Conservation (phyloP, 495 filamentous ascomycete genomes). For the Astrocystis sublimbata region DNA sequence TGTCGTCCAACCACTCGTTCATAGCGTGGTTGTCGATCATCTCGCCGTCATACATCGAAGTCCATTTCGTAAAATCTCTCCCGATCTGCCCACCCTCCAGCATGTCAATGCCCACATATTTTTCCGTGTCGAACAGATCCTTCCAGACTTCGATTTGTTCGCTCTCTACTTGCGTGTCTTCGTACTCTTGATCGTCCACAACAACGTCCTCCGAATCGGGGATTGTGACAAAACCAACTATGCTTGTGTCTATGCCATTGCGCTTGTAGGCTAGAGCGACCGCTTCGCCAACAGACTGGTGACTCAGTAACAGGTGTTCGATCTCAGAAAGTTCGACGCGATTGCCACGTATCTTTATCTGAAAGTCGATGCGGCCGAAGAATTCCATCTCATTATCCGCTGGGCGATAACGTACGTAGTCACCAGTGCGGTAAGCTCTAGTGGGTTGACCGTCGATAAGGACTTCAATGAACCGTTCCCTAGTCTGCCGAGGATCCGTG, state of each 20-base stretch:
- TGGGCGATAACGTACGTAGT: neutral
- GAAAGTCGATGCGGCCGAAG: slow-evolving; percentile 25
- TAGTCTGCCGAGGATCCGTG: neutral
- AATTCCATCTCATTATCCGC: neutral
- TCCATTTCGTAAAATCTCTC: slow-evolving; percentile 17
- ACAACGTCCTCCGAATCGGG: neutral
- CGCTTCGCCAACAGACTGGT: neutral
- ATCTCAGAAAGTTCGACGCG: slow-evolving; percentile 32
- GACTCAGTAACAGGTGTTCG: slow-evolving; percentile 8
- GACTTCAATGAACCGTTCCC: neutral
- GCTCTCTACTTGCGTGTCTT: neutral
- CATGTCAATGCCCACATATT: slow-evolving; percentile 3
- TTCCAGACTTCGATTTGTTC: neutral
- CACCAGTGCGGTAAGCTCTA: slow-evolving; percentile 13
- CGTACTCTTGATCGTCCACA: neutral
- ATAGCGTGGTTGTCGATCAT: slow-evolving; percentile 18
- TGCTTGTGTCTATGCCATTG: neutral
- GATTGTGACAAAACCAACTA: slow-evolving; percentile 1
- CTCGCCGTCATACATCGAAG: slow-evolving; percentile 20
- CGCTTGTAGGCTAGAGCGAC: neutral
- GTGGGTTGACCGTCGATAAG: neutral
- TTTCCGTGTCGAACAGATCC: neutral
- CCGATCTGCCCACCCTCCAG: slow-evolving; percentile 2
- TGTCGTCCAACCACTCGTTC: slow-evolving; percentile 21
- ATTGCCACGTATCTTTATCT: slow-evolving; percentile 30